Evolutionary conservation across 2,329 filamentous ascomycete genomes (phyloP), one percentile per base, ranked within the genome.

Genomic region (Aspergillus felis): DNA sequence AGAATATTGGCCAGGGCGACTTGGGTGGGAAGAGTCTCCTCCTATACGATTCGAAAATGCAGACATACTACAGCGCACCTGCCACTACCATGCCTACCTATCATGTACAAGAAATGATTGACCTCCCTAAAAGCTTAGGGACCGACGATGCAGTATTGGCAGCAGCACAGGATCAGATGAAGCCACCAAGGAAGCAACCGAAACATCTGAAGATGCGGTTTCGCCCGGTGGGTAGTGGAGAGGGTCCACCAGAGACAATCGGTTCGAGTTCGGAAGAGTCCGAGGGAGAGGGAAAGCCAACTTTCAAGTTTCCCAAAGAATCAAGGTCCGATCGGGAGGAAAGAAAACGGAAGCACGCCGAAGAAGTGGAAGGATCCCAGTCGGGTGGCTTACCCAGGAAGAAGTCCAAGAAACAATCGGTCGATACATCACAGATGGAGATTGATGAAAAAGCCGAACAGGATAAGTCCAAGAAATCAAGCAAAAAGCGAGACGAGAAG

Each of bases 191-290:
- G 38, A 67, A 74, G 53, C 76, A 79, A 54, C 77, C 77, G 14
- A 74, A 74, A 57, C 61, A 76, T 54, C 55, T 79, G 58, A 76
- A 73, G 61, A 77, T 78, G 75, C 76, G 77, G 29, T 79, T 79
- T 59, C 70, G 69, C 8, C 77, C 77, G 22, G 71, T 77, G 41
- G 77, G 77, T 27, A 76, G 73, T 51, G 63, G 64, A 6, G 59
- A 64, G 17, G 65, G 61, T 2, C 61, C 66, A 0, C 67, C 73
- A 1, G 71, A 75, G 60, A 74, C 69, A 4, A 57, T 75, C 42
- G 75, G 71, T 12, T 69, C 64, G n/a, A 70, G 68, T 55, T 74
- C 71, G 2, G 73, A 70, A 41, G 69, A 76, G 59, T 75, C 72
- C 2, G 74, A 76, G 48, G 65, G 58, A 8, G 74, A 74, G 47